Base-by-base conservation (phyloP, 495 filamentous ascomycete genomes). In the Paragyromitra xinjiangensis region DNA sequence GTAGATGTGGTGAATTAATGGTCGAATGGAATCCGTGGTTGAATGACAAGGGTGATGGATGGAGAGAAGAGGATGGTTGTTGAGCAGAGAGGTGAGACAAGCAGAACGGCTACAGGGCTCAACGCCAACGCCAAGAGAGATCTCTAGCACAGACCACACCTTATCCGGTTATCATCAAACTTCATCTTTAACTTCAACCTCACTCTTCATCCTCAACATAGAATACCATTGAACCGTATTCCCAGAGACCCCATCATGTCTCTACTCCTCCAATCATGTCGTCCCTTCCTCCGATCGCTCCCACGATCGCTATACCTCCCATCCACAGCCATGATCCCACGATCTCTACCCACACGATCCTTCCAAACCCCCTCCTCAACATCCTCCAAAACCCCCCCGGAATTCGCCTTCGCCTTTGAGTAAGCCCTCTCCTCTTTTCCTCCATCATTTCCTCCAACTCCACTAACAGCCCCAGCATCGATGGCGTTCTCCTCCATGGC, bases 401-500 rank as follows among this genome's bases (percentile, higher is more conserved):
- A 73, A n/a, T 93, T 92, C 79, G 93, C 91, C 6, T 95, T 96
- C 85, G 92, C 91, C 16, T 94, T 96, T 81, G 93, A 96, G 92
- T 94, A 88, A 83, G 88, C 29, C 29, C 29, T 34, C 29, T 34
- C 2, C 2, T 34, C 29, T 34, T 34, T 0, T 34, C 29, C 77
- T 71, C 50, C 56, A 55, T 29, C 22, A 37, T 53, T 39, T 64
- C 37, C 70, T 53, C 22, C 64, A 69, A 55, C 34, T 12, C 40
- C 48, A 53, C 37, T 65, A 59, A 66, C 73, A 26, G 24, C 1
- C 71, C 64, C 65, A 97, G 94, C 83, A 97, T 98, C 81, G 95
- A 99, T 83, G 96, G 96, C 73, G 96, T 99, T 34, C 91, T 99
- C 22, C 87, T 97, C n/a, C 93, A 94, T 82, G 90, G 91, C 76